Evolutionary conservation across 164 flowering plant genomes (phyloP).

Genomic region (Nelumbo lutea): DNA sequence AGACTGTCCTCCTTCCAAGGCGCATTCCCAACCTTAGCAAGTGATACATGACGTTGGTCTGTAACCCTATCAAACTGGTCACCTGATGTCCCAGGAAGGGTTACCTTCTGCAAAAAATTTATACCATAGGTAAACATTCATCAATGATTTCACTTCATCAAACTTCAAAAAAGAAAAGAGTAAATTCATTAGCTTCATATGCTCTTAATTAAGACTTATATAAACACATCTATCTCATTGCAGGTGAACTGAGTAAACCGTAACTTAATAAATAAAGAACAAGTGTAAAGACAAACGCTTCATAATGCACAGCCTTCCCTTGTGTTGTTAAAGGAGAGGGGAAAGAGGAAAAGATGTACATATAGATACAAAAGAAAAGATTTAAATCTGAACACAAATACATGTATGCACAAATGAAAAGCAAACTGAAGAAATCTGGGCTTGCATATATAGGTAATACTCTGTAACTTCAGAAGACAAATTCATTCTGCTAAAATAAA

Average conservation of each 20-base stretch:
- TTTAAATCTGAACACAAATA: too few relatives aligned
- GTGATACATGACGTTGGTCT: constrained; percentile 28
- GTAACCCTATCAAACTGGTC: constrained; percentile 26
- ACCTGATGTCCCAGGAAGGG: constrained; percentile 27
- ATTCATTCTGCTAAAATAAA: too few relatives aligned
- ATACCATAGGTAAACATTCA: background rate
- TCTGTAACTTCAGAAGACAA: too few relatives aligned
- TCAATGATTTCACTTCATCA: background rate
- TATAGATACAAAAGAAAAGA: too few relatives aligned
- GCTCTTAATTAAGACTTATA: background rate
- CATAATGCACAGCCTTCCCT: background rate
- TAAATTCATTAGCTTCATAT: background rate
- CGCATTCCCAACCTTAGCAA: constrained; percentile 30
- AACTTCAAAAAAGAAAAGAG: background rate
- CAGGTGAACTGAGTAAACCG: background rate
- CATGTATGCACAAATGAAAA: too few relatives aligned
- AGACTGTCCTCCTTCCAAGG: constrained; percentile 53
- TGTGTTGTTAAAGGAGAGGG: background rate
- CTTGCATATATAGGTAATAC: too few relatives aligned
- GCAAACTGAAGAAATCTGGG: too few relatives aligned
- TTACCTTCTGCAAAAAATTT: constrained; percentile 29
- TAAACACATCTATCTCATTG: background rate
- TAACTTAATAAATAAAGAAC: background rate
- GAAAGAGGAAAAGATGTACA: too few relatives aligned
- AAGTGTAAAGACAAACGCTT: background rate